A percentile compares a stretch with the other conserved stretches of the same genome.
Conservation (phyloP, 2,329 filamentous ascomycete genomes). For the Paradendryphiella salina region DNA sequence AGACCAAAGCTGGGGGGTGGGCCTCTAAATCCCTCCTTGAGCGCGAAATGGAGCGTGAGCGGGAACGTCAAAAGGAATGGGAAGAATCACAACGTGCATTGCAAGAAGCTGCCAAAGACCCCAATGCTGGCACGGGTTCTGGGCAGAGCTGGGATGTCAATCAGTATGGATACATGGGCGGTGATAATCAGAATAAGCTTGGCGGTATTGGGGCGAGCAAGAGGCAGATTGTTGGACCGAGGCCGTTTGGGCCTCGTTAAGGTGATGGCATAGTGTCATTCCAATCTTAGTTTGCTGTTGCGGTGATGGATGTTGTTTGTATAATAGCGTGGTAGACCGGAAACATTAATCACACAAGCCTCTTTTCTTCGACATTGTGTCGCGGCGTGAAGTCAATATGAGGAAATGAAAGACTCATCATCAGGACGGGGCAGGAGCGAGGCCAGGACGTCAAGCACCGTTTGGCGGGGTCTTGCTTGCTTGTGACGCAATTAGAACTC, state of each 20-base stretch:
- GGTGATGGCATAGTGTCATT: too few species aligned
- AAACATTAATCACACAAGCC: too few species aligned
- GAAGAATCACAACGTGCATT: conserved; percentile 72
- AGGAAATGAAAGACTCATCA: background rate
- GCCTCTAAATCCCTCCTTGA: conserved; percentile 72
- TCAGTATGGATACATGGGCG: conserved; percentile 76
- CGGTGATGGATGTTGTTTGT: too few species aligned
- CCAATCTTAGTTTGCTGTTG: too few species aligned
- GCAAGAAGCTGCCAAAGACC: conserved; percentile 58
- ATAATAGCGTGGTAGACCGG: too few species aligned
- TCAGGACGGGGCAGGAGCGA: background rate
- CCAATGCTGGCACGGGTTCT: conserved; percentile 66
- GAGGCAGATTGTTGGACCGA: conserved; percentile 77
- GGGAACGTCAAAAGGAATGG: conserved; percentile 77
- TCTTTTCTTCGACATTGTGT: too few species aligned
- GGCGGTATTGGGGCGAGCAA: conserved; percentile 64
- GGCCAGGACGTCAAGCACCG: conserved; percentile 12
- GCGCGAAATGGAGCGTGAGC: conserved; percentile 78
- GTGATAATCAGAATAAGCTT: conserved; percentile 70
- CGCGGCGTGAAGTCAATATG: background rate
- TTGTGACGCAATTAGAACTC: conserved; percentile 4
- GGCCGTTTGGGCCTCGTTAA: conserved; percentile 57
- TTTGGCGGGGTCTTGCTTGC: conserved; percentile 9
- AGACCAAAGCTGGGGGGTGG: conserved; percentile 66
- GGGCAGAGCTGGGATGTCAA: conserved; percentile 75